Base-by-base conservation (phyloP, 2,329 filamentous ascomycete genomes). In the Huntiella abstrusa region DNA sequence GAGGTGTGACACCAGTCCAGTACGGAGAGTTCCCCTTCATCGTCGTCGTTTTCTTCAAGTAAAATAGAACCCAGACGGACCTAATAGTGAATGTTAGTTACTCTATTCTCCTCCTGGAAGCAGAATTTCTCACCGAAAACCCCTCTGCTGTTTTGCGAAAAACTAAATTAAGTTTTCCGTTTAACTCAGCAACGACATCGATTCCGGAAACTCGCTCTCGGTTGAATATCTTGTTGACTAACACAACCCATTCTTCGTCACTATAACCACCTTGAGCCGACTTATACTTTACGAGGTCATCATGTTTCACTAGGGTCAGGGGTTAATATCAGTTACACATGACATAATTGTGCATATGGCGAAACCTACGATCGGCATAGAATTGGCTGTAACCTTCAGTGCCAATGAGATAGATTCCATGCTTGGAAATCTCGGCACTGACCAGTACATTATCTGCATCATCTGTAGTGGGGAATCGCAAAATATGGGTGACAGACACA, bases 51-150 rank as follows among this genome's bases (percentile, higher is more conserved):
- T 52, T 69, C 63, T 34, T 63, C 60, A 3, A 86, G 62, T 4
- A 66, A 63, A 50, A 87, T 68, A 16, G 70, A 62, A 33, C 82
- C 83, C n/a, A 85, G 68, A 22, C 68, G 73, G 77, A 81, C 76
- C 22, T 28, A 8, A 10, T 28, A 7, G 22, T 28, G 22, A 28
- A 28, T 10, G 22, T 28, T 28, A 28, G 22, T 28, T 28, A 28
- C 22, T 10, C 2, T 28, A 28, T 1, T 10, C 22, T 28, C 22
- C 8, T 7, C 3, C 1, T 28, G 7, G 8, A 3, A 28, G 3
- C 22, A 28, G 22, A 28, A 7, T 10, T 28, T 8, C 70, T 52
- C 64, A 80, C 79, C 49, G 75, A 81, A 53, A 85, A 82, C 38
- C 77, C 78, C 52, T 75, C 68, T 35, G 79, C 69, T 47, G 75